Percentiles rank a stretch among this genome's conserved stretches.
Conservation (phyloP, 139 green algal genomes). For the Chlamydomonas sp. region DNA sequence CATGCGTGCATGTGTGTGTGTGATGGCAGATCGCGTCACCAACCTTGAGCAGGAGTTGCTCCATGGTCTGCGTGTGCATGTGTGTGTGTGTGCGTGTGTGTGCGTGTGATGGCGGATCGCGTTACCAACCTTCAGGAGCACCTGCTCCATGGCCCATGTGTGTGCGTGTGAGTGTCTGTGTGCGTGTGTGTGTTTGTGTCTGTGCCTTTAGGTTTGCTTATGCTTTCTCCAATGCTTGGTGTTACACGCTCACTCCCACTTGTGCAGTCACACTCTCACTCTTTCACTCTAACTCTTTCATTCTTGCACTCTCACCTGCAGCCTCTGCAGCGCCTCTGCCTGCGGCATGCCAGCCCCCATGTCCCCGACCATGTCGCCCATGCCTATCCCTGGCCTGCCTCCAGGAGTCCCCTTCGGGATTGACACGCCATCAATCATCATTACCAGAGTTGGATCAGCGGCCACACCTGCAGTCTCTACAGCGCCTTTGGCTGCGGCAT, state of each 20-base stretch:
- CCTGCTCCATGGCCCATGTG: not conserved
- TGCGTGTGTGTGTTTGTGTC: too few relatives aligned
- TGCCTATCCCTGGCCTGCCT: too few relatives aligned
- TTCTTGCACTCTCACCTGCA: not conserved
- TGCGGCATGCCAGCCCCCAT: not conserved
- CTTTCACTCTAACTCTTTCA: not conserved
- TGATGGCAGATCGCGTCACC: conserved; percentile 31
- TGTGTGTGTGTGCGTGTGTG: conserved; percentile 5
- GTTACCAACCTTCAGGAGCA: not conserved
- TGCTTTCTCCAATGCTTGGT: too few relatives aligned
- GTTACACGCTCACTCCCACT: not conserved
- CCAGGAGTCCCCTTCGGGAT: too few relatives aligned
- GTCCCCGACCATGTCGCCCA: not conserved
- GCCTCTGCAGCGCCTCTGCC: not conserved
- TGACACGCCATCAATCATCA: too few relatives aligned
- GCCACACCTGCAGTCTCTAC: too few relatives aligned
- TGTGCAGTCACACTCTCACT: not conserved
- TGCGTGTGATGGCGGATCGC: not conserved
- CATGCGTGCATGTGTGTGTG: too few relatives aligned
- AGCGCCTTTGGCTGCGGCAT: too few relatives aligned
- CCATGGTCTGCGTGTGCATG: too few relatives aligned
- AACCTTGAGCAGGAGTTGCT: too few relatives aligned
- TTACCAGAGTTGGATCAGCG: too few relatives aligned
- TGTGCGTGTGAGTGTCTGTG: not conserved
- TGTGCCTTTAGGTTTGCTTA: too few relatives aligned